Evolutionary conservation across 2,329 filamentous ascomycete genomes (phyloP).

Genomic region (Alternaria brassicicola): DNA sequence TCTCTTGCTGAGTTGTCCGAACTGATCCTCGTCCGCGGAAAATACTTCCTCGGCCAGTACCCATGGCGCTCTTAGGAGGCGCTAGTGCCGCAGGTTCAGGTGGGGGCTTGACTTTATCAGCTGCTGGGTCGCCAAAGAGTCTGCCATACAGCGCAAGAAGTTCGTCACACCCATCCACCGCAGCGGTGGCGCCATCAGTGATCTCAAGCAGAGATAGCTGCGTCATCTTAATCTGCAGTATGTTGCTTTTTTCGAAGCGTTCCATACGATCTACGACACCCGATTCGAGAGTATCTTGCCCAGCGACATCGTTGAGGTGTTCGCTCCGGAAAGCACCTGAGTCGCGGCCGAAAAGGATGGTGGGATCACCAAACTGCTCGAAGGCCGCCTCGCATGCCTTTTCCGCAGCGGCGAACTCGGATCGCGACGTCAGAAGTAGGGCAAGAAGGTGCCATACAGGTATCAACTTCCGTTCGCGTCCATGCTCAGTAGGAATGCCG

Average conservation of each 20-base stretch:
- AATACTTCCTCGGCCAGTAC: conserved; percentile 76
- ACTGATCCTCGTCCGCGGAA: conserved; percentile 62
- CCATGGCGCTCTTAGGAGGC: conserved; percentile 65
- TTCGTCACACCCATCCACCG: conserved; percentile 87
- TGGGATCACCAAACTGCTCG: conserved; percentile 80
- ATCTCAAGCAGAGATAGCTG: conserved; percentile 84
- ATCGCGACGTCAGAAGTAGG: conserved; percentile 81
- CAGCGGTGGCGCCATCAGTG: conserved; percentile 79
- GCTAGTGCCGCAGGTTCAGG: conserved; percentile 58
- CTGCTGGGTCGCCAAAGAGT: conserved; percentile 71
- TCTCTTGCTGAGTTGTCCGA: conserved; percentile 28
- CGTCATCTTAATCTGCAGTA: conserved; percentile 96
- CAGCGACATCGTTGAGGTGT: conserved; percentile 61
- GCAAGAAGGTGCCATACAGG: conserved; percentile 91
- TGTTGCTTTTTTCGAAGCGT: conserved; percentile 79
- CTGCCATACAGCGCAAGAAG: conserved; percentile 80
- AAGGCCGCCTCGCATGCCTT: conserved; percentile 89
- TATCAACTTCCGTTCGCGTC: conserved; percentile 68
- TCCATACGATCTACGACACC: conserved; percentile 81
- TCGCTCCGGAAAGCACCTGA: conserved; percentile 64
- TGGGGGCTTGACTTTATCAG: conserved; percentile 43
- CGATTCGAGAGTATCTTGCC: conserved; percentile 21
- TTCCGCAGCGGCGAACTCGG: conserved; percentile 80
- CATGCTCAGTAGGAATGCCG: conserved; percentile 39
- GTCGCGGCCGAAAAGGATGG: conserved; percentile 71